Percentiles rank a stretch among this genome's conserved stretches.
Evolutionary conservation across 768 basidiomycete genomes (phyloP).

Genomic region (Cubamyces lactineus): DNA sequence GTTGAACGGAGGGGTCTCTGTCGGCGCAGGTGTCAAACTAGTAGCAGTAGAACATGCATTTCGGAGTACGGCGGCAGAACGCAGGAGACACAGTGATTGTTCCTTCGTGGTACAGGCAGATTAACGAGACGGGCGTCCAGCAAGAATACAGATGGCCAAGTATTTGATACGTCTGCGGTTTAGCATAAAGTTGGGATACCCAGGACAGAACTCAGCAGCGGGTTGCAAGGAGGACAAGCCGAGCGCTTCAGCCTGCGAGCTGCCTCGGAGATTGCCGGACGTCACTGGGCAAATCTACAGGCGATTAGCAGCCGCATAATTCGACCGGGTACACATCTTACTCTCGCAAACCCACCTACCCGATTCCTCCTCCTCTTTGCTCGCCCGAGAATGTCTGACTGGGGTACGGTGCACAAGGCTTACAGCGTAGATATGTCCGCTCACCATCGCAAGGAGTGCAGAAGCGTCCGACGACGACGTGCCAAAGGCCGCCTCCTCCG

Average conservation of each 20-base stretch:
- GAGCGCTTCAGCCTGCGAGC: not conserved
- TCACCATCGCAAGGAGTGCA: slow-evolving; percentile 35
- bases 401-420: slow-evolving; percentile 41
- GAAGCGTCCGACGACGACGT: slow-evolving; percentile 44
- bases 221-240: too few species aligned
- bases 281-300: not conserved
- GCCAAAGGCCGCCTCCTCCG: slow-evolving; percentile 31
- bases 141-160: too few species aligned
- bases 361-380: not conserved
- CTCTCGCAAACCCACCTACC: not conserved
- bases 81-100: too few species aligned
- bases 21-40: too few species aligned
- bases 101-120: too few species aligned
- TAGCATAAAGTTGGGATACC: too few species aligned
- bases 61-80: too few species aligned
- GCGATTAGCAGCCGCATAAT: not conserved
- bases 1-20: too few species aligned
- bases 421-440: not conserved
- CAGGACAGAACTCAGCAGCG: too few species aligned
- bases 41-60: too few species aligned
- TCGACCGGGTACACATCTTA: not conserved
- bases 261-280: slow-evolving; percentile 6
- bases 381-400: slow-evolving; percentile 44
- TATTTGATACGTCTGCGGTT: too few species aligned
- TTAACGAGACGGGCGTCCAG: too few species aligned